Conservation (phyloP, 2,329 filamentous ascomycete species). For the Trichoderma koningii region DNA sequence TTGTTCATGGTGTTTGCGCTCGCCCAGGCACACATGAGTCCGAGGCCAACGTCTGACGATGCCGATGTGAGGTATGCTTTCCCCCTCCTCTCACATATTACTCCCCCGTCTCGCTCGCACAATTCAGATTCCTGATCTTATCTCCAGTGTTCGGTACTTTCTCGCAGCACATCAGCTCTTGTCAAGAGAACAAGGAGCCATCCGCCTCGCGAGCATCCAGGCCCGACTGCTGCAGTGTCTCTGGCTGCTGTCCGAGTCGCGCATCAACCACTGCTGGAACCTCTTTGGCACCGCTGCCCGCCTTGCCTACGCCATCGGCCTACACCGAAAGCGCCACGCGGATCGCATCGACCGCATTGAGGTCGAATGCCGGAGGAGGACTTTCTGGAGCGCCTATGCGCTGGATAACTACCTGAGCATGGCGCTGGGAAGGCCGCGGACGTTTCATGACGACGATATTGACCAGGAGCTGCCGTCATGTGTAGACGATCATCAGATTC, state of each 20-base stretch:
- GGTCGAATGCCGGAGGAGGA: conserved; percentile 15
- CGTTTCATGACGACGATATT: conserved; percentile 22
- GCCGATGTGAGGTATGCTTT: conserved; percentile 11
- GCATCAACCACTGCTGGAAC: conserved; percentile 24
- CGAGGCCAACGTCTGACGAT: conserved; percentile 21
- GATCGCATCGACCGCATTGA: conserved; percentile 20
- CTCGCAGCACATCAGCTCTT: conserved; percentile 16
- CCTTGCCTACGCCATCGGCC: conserved; percentile 17
- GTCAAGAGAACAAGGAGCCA: conserved; percentile 16
- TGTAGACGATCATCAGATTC: conserved; percentile 14
- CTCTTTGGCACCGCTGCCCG: conserved; percentile 22
- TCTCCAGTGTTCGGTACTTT: conserved; percentile 11
- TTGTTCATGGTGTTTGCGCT: conserved; percentile 24
- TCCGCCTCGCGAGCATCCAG: conserved; percentile 16
- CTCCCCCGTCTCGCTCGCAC: background rate
- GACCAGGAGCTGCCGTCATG: conserved; percentile 18
- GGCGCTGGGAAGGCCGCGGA: conserved; percentile 15
- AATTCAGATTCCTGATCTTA: background rate
- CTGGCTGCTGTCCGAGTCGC: conserved; percentile 20
- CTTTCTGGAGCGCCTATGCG: conserved; percentile 21
- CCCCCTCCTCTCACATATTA: background rate
- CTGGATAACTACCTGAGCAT: conserved; percentile 21
- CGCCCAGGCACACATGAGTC: conserved; percentile 20
- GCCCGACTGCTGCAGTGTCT: conserved; percentile 17
- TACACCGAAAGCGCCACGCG: conserved; percentile 19